Conservation (phyloP, 352 stramenopile species). For the Pythium utonaiense region DNA sequence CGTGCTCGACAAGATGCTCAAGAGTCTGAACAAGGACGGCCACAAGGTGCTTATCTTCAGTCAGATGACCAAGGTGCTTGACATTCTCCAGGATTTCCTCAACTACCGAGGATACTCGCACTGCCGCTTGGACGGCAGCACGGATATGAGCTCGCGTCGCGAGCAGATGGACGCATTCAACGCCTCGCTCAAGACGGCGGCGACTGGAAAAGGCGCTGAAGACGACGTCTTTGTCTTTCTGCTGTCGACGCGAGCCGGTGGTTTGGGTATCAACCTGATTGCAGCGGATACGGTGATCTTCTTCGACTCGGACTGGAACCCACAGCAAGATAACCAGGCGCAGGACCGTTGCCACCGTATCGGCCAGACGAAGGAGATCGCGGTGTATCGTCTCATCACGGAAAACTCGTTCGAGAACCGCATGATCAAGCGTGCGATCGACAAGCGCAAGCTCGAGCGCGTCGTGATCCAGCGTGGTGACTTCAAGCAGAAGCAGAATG, state of each 20-base stretch:
- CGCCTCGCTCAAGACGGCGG: constrained; percentile 26
- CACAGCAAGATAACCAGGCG: constrained; percentile 93
- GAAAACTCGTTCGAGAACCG: constrained; percentile 94
- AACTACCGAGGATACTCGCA: constrained; percentile 87
- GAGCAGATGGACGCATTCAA: constrained; percentile 98
- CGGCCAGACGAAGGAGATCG: constrained; percentile 87
- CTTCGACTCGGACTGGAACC: constrained; percentile 99
- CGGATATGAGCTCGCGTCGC: constrained; percentile 90
- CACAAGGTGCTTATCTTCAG: constrained; percentile 99
- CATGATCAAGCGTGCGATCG: constrained; percentile 89
- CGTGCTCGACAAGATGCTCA: constrained; percentile 98
- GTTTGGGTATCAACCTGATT: constrained; percentile 97
- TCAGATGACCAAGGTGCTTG: constrained; percentile 97
- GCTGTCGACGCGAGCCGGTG: constrained; percentile 90
- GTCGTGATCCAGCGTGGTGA: constrained; percentile 85
- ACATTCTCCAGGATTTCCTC: constrained; percentile 98
- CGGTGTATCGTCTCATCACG: constrained; percentile 92
- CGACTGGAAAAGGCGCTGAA: constrained; percentile 16
- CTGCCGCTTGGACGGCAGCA: constrained; percentile 96
- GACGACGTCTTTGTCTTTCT: constrained; percentile 80
- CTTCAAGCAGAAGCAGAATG: constrained; percentile 61
- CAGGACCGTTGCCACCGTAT: constrained; percentile 90
- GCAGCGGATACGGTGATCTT: constrained; percentile 96
- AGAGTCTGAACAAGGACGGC: constrained; percentile 90
- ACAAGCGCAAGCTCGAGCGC: constrained; percentile 90